Percentiles rank a stretch among this genome's conserved stretches.
Conservation (phyloP, 2,329 filamentous ascomycete genomes). For the Pyricularia sp. region DNA sequence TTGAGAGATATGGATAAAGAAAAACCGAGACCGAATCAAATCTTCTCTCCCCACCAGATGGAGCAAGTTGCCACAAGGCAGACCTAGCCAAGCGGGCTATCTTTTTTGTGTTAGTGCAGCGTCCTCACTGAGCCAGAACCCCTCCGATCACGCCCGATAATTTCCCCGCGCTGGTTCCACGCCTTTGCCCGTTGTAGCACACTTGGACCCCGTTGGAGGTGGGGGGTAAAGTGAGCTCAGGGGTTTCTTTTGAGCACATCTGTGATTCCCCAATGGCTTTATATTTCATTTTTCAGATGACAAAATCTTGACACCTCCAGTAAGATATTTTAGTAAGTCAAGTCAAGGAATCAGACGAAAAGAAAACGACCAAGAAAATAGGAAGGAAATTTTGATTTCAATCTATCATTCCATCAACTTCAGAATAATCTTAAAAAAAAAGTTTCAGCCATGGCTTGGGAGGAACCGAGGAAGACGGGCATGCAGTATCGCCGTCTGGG, state of each 20-base stretch:
- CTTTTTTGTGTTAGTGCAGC: background rate
- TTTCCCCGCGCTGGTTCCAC: background rate
- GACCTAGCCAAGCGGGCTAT: background rate
- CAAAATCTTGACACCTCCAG: background rate
- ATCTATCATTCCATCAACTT: slow-evolving; percentile 4
- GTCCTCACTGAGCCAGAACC: background rate
- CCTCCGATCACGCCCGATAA: background rate
- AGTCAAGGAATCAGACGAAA: background rate
- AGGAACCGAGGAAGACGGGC: slow-evolving; percentile 33
- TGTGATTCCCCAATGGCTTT: background rate
- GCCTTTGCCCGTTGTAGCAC: background rate
- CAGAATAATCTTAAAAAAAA: background rate
- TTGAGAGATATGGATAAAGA: background rate
- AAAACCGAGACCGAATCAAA: background rate
- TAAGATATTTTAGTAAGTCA: background rate
- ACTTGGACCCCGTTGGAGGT: background rate
- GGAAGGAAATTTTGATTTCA: no score
- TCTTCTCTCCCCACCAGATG: background rate
- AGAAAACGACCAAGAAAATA: background rate
- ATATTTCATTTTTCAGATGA: background rate
- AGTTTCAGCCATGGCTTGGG: slow-evolving; percentile 25
- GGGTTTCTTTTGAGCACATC: background rate
- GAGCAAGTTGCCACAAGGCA: background rate
- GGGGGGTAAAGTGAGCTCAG: background rate
- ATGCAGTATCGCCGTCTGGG: slow-evolving; percentile 33